These are phyloP conservation scores for Ploettnerulaceae sp. DNA, from an alignment of 2,329 filamentous ascomycete genomes.

Conservation along the genomic window DNA sequence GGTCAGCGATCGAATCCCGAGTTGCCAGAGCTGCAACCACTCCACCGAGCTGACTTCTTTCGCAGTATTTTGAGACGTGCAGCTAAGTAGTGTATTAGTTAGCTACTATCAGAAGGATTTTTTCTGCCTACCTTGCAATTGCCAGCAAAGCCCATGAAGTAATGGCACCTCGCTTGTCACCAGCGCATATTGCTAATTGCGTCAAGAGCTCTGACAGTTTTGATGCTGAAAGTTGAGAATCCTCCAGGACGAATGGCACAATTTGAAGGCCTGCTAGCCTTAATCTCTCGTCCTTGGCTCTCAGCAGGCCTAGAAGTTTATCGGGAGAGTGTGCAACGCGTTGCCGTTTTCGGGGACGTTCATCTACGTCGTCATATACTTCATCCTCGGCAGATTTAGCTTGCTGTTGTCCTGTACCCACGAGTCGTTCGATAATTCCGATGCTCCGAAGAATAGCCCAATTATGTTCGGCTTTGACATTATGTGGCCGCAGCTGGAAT, in stretches of 20 bases:
- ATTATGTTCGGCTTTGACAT: slow-evolving; percentile 51
- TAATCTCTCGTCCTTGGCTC: slow-evolving; percentile 22
- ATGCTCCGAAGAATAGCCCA: slow-evolving; percentile 57
- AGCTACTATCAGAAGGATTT: not conserved
- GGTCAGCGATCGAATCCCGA: slow-evolving; percentile 65
- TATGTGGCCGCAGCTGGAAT: slow-evolving; percentile 51
- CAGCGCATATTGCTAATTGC: slow-evolving; percentile 53
- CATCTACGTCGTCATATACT: slow-evolving; percentile 15
- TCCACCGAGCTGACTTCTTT: slow-evolving; percentile 37
- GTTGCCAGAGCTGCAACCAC: slow-evolving; percentile 75
- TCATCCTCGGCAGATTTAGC: slow-evolving; percentile 3
- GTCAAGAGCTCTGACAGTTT: slow-evolving; percentile 52
- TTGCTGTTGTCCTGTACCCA: slow-evolving; percentile 22
- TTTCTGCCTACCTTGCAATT: slow-evolving; percentile 67
- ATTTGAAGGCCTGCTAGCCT: slow-evolving; percentile 44
- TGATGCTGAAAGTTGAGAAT: slow-evolving; percentile 42
- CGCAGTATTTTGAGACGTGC: slow-evolving; percentile 42
- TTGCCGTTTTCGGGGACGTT: slow-evolving; percentile 32
- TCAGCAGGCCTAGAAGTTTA: slow-evolving; percentile 28
- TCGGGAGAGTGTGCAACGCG: slow-evolving; percentile 23
- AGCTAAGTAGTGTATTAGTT: slow-evolving; percentile 35
- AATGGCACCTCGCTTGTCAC: slow-evolving; percentile 62
- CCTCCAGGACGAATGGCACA: slow-evolving; percentile 45
- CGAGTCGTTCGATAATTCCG: slow-evolving; percentile 47
- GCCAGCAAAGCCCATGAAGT: slow-evolving; percentile 81